These are phyloP conservation scores for Macroventuria anomochaeta DNA, from an alignment of 2,329 filamentous ascomycete species.

Conservation along the genomic window DNA sequence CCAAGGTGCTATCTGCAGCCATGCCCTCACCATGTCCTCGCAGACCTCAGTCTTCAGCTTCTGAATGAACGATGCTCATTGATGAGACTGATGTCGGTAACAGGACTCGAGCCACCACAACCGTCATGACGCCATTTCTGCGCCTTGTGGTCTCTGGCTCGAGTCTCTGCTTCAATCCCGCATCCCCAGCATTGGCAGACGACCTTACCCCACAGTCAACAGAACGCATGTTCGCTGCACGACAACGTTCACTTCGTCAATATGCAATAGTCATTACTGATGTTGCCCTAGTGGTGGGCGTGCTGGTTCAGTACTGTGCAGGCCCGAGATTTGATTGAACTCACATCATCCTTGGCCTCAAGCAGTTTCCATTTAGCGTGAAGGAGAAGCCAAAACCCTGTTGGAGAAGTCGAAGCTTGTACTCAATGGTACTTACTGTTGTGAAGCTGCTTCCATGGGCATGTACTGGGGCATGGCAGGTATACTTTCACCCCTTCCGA, in stretches of 20 bases:
- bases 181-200: constrained; percentile 1
- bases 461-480: not conserved
- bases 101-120: not conserved
- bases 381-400: not conserved
- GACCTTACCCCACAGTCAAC: constrained; percentile 9
- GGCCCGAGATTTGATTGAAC: too few species aligned
- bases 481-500: not conserved
- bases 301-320: not conserved
- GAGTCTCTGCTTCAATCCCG: not conserved
- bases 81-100: not conserved
- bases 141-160: not conserved
- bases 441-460: not conserved
- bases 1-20: not conserved
- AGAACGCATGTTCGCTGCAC: constrained; percentile 10
- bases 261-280: not conserved
- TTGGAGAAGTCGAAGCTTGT: not conserved
- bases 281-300: not conserved
- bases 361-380: not conserved
- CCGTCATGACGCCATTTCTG: not conserved
- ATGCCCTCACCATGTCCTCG: not conserved
- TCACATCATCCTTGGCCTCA: not conserved
- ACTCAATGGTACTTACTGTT: not conserved
- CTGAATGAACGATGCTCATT: not conserved
- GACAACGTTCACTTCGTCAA: not conserved
- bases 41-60: not conserved